Evolutionary conservation across 1,284 basidiomycete species (phyloP).

Genomic region (Somion occarium): DNA sequence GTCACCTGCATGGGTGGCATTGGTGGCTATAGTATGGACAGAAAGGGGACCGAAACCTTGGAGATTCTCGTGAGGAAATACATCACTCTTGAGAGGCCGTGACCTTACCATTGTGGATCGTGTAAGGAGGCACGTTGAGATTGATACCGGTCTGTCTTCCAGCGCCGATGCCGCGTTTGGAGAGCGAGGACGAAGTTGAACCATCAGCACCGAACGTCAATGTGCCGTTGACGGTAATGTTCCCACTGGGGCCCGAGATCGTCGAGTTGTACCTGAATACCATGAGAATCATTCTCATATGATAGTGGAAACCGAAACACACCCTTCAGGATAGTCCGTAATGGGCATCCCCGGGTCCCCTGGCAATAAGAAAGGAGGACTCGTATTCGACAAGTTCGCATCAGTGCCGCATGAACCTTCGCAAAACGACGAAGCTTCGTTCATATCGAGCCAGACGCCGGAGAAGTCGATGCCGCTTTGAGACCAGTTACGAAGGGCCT

Average conservation of each 20-base stretch:
- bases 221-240: constrained; percentile 67
- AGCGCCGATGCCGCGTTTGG: constrained; percentile 41
- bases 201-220: constrained; percentile 41
- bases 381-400: constrained; percentile 45
- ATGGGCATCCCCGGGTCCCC: constrained; percentile 48
- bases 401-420: constrained; percentile 56
- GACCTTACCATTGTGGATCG: constrained; percentile 61
- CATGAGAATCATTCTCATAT: constrained; percentile 4
- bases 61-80: background rate
- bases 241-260: constrained; percentile 64
- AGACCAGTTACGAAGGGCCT: constrained; percentile 47
- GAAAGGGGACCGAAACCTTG: constrained; percentile 44
- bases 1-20: constrained; percentile 54
- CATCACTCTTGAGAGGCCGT: too few species aligned
- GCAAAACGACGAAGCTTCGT: constrained; percentile 64
- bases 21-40: constrained; percentile 49
- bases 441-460: constrained; percentile 79
- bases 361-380: constrained; percentile 43
- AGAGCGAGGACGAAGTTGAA: constrained; percentile 6
- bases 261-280: constrained; percentile 55
- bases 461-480: constrained; percentile 54
- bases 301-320: constrained; percentile 11
- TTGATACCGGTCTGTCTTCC: constrained; percentile 41
- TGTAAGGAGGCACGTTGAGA: constrained; percentile 58
- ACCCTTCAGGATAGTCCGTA: constrained; percentile 61